Conservation (phyloP, 768 basidiomycete genomes). For the Dioszegia crocea region DNA sequence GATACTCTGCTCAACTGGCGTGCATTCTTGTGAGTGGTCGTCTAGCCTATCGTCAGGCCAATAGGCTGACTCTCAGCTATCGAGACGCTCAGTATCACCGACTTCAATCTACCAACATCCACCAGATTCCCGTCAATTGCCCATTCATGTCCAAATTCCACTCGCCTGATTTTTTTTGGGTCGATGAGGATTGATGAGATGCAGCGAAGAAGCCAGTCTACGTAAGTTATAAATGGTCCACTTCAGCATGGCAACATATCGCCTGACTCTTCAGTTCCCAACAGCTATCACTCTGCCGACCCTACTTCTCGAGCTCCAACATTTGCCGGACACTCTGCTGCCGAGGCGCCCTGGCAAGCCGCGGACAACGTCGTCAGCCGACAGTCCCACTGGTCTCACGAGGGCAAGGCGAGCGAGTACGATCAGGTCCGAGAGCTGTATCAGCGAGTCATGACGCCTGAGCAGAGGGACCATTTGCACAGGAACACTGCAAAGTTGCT, state of each 20-base stretch:
- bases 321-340: constrained; percentile 23
- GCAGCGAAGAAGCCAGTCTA: constrained; percentile 33
- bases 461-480: constrained; percentile 44
- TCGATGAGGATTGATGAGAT: constrained; percentile 43
- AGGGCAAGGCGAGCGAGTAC: constrained; percentile 45
- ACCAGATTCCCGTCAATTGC: constrained; percentile 40
- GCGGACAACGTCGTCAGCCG: constrained; percentile 39
- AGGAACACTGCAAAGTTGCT: constrained; percentile 42
- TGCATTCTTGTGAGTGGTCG: constrained; percentile 32
- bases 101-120: constrained; percentile 42
- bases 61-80: constrained; percentile 18
- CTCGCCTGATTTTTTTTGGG: constrained; percentile 44
- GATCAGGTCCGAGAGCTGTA: constrained; percentile 47
- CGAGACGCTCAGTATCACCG: constrained; percentile 44
- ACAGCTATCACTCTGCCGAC: constrained; percentile 27
- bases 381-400: constrained; percentile 41
- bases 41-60: neutral
- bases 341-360: constrained; percentile 40
- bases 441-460: constrained; percentile 33
- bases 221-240: too few relatives aligned
- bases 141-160: constrained; percentile 41
- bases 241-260: neutral
- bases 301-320: constrained; percentile 25
- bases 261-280: constrained; percentile 14
- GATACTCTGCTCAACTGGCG: constrained; percentile 46